phyloP scores from a whole-genome alignment of 352 stramenopile species.

The Aphanomyces cochlioides region DNA sequence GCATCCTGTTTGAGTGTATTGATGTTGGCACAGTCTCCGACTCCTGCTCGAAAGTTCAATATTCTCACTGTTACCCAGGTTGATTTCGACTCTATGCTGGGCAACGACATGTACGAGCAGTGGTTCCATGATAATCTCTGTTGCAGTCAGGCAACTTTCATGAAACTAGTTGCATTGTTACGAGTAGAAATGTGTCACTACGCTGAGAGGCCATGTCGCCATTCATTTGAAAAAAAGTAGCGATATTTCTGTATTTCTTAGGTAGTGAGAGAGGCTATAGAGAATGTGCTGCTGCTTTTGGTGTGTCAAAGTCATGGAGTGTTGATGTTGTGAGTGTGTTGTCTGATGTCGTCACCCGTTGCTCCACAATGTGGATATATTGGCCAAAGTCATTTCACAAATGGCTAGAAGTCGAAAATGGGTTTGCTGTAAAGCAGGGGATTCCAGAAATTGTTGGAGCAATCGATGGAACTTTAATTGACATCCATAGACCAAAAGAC shows the following conservation, averaged over 20 bases:
- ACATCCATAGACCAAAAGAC: conserved; percentile 3
- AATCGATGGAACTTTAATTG: conserved; percentile 16
- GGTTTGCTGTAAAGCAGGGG: not conserved
- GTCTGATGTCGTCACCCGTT: not conserved
- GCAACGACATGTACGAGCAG: not conserved
- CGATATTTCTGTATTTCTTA: too few species aligned
- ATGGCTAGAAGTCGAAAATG: not conserved
- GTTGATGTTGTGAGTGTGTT: not conserved
- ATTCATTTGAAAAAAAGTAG: not conserved
- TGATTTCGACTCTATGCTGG: conserved; percentile 7
- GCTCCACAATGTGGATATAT: not conserved
- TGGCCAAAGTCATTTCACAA: not conserved
- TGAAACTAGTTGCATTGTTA: not conserved
- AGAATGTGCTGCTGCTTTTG: not conserved
- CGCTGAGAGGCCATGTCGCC: not conserved
- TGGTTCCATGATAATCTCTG: conserved; percentile 10
- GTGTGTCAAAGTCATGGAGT: conserved; percentile 14
- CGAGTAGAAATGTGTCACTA: not conserved
- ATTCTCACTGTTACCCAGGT: conserved; percentile 5
- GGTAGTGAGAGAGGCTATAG: not conserved
- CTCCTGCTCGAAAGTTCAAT: not conserved
- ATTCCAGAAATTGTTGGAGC: conserved; percentile 14
- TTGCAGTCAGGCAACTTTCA: conserved; percentile 1
- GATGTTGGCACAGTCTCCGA: not conserved
- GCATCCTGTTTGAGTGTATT: not conserved